Base-by-base conservation (phyloP, 1,139 yeast species). In the Candida sp. region DNA sequence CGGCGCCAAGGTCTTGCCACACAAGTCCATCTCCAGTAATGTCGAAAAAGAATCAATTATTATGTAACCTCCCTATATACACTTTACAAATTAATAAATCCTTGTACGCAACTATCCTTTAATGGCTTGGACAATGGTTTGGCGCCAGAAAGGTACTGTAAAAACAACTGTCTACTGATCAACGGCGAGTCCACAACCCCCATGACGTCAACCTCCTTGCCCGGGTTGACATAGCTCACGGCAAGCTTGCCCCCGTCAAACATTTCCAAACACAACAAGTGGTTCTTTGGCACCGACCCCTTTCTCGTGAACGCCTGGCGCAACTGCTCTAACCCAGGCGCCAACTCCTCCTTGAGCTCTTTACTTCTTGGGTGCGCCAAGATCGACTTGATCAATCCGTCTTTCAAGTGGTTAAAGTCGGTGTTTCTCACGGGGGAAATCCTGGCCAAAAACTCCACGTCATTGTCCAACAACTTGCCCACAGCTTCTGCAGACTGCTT, bases 1-100 rank as follows among this genome's bases (percentile, higher is more conserved):
- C 75, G 99, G 99, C 75, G 99, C 98, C 75, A 93, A 96, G 75
- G 98, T 96, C 62, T 85, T 96, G 72, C 99, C 99, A 62, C 99
- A 96, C 85, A 96, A 96, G 84, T 83, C 97, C 58, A 94, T 96
- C 74, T 88, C 97, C 60, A 84, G 94, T 62, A 96, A 96, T 73
- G 97, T 96, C 72, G 98, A 96, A 83, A 86, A 88, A 75, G 98
- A 96, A 70, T 88, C 96, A 66, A 94, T 94, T 81, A 96, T 94
- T 80, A 96, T 94, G 99, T 96, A 76, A 75, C 30, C 17, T 17
- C 17, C 27, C n/a, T n/a, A 9, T 33, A 33, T 33, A 26, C 32
- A 39, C n/a, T 8, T 38, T 17, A 43, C 33, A 50, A 49, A 7
- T 49, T 42, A 23, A 32, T 40, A 41, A 55, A 52, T 34, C 56